phyloP scores from a whole-genome alignment of 257 asterid species.

The Henckelia pumila region DNA sequence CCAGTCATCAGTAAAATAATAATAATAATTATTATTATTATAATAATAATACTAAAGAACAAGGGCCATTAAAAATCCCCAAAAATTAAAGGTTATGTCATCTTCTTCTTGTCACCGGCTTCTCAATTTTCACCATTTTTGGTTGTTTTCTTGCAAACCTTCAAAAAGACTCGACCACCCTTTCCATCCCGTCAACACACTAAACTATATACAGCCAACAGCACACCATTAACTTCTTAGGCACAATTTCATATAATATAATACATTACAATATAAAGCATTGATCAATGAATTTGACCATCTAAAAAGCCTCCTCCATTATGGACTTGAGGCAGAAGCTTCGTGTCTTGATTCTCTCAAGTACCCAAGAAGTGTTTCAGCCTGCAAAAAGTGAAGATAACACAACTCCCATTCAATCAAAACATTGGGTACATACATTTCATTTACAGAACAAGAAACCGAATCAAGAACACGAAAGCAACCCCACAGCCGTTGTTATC shows the following conservation, averaged over 20 bases:
- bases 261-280: not conserved
- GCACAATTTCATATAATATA: conserved; percentile 7
- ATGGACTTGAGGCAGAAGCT: conserved; percentile 48
- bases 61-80: conserved; percentile 34
- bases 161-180: conserved; percentile 33
- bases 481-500: conserved; percentile 3
- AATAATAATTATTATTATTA: too few relatives aligned
- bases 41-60: conserved; percentile 16
- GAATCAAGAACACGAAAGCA: conserved; percentile 17
- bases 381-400: conserved; percentile 47
- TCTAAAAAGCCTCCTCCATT: conserved; percentile 27
- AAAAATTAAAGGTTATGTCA: conserved; percentile 37
- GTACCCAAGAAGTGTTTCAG: conserved; percentile 57
- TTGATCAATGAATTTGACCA: conserved; percentile 7
- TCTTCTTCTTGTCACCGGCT: conserved; percentile 43
- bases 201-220: conserved; percentile 34
- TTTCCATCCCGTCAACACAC: conserved; percentile 36
- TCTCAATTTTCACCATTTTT: conserved; percentile 23
- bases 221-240: conserved; percentile 22
- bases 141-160: too few relatives aligned
- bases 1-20: conserved; percentile 23
- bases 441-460: not conserved
- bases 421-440: not conserved
- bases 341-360: conserved; percentile 69
- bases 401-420: conserved; percentile 8